Percentiles rank a stretch among this genome's conserved stretches.
phyloP scores from a whole-genome alignment of 805 yeast species.

The Ogataea naganishii region DNA sequence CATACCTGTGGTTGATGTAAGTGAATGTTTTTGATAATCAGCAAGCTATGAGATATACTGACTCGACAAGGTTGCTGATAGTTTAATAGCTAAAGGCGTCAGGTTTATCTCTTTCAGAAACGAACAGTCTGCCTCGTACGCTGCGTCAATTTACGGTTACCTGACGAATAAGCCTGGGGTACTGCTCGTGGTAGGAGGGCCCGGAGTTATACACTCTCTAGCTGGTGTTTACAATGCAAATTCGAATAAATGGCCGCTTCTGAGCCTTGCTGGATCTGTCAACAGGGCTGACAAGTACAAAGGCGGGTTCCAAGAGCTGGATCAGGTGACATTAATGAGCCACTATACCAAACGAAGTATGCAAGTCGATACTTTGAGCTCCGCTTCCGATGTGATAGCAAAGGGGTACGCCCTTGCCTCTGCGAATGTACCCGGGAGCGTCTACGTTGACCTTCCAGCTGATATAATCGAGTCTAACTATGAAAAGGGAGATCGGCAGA shows the following conservation, averaged over 20 bases:
- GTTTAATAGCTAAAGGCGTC: slow-evolving; percentile 43
- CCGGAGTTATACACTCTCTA: slow-evolving; percentile 60
- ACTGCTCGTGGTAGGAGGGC: slow-evolving; percentile 65
- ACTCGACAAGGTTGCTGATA: slow-evolving; percentile 39
- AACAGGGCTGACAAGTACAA: slow-evolving; percentile 37
- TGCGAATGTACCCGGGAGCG: slow-evolving; percentile 49
- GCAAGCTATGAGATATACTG: neutral
- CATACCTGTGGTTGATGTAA: slow-evolving; percentile 60
- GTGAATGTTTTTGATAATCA: slow-evolving; percentile 3
- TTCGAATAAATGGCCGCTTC: slow-evolving; percentile 55
- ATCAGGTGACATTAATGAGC: slow-evolving; percentile 44
- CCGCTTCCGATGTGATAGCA: slow-evolving; percentile 30
- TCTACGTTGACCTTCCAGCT: slow-evolving; percentile 62
- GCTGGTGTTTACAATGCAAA: slow-evolving; percentile 60
- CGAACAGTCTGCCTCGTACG: slow-evolving; percentile 70
- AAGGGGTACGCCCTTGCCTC: slow-evolving; percentile 37
- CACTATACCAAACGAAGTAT: slow-evolving; percentile 45
- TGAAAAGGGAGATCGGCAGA: slow-evolving; percentile 8
- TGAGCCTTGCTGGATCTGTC: slow-evolving; percentile 58
- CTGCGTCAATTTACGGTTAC: slow-evolving; percentile 66
- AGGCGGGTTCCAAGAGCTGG: slow-evolving; percentile 69
- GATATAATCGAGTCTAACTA: slow-evolving; percentile 45
- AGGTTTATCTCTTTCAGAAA: slow-evolving; percentile 54
- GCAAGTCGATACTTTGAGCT: slow-evolving; percentile 14
- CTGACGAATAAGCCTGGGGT: slow-evolving; percentile 60